Evolutionary conservation across 768 basidiomycete species (phyloP).

Genomic region (Termitomyces sp.): DNA sequence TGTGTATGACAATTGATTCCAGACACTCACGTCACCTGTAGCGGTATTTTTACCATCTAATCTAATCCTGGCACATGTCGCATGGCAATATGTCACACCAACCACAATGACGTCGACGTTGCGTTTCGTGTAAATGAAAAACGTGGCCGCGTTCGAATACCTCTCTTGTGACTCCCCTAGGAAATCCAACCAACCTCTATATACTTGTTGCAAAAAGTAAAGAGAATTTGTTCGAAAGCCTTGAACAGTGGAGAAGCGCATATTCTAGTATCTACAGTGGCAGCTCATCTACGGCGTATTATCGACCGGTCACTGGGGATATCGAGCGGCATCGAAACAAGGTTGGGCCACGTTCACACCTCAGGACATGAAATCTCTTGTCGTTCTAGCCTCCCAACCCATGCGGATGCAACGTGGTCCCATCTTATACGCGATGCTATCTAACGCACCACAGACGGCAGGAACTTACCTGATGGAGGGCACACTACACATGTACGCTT

Average conservation of each 20-base stretch:
- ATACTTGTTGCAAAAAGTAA: too few species aligned
- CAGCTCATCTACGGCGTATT: neutral
- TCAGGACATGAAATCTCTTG: neutral
- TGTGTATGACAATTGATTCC: too few species aligned
- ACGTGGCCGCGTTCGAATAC: neutral
- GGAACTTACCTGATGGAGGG: slow-evolving; percentile 5
- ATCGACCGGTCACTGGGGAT: neutral
- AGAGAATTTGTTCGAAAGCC: neutral
- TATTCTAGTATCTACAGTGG: neutral
- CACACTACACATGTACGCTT: slow-evolving; percentile 18
- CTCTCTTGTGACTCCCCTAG: neutral
- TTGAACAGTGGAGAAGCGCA: neutral
- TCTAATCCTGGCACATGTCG: too few species aligned
- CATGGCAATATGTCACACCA: too few species aligned
- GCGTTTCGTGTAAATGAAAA: too few species aligned
- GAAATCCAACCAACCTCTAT: too few species aligned
- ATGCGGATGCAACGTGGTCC: slow-evolving; percentile 12
- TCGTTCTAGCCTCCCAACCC: slow-evolving; percentile 2
- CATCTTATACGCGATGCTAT: slow-evolving; percentile 5
- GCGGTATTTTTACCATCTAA: too few species aligned
- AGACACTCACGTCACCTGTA: too few species aligned
- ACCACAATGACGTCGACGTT: neutral
- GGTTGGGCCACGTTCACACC: neutral
- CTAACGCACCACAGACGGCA: slow-evolving; percentile 13
- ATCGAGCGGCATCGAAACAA: neutral